phyloP scores from a whole-genome alignment of 2,329 filamentous ascomycete species.

The Alternaria brassicae region DNA sequence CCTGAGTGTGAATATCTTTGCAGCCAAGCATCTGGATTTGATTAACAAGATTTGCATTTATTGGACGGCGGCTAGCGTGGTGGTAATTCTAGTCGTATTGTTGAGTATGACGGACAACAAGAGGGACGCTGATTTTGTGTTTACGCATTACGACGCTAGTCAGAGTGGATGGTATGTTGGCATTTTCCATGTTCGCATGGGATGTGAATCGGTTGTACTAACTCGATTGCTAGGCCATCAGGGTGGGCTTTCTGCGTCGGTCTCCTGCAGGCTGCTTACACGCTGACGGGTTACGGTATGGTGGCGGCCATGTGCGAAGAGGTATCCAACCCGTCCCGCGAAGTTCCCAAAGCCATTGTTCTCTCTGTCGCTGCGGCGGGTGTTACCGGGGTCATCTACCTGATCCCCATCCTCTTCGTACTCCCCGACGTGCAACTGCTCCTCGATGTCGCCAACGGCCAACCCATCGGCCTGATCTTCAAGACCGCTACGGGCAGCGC shows the following conservation, averaged over 20 bases:
- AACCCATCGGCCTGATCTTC: conserved; percentile 79
- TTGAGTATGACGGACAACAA: conserved; percentile 66
- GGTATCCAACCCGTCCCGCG: conserved; percentile 70
- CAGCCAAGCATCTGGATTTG: conserved; percentile 66
- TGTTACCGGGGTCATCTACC: conserved; percentile 70
- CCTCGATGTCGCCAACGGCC: conserved; percentile 71
- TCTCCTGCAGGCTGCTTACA: conserved; percentile 69
- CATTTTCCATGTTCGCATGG: neutral
- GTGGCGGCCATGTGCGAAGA: conserved; percentile 77
- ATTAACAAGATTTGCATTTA: conserved; percentile 78
- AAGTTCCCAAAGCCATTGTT: conserved; percentile 75
- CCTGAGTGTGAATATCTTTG: conserved; percentile 70
- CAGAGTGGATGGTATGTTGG: conserved; percentile 64
- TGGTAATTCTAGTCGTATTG: conserved; percentile 73
- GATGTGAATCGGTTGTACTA: neutral
- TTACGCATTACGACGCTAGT: conserved; percentile 71
- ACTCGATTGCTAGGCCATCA: conserved; percentile 55
- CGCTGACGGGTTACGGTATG: conserved; percentile 72
- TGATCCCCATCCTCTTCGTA: conserved; percentile 78
- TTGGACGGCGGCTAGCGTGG: conserved; percentile 70
- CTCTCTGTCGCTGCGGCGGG: conserved; percentile 72
- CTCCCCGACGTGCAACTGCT: conserved; percentile 71
- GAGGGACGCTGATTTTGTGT: conserved; percentile 69
- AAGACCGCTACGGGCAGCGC: conserved; percentile 76
- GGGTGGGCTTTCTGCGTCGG: conserved; percentile 79